Evolutionary conservation across 2,329 filamentous ascomycete genomes (phyloP), one percentile per base, ranked within the genome.

Genomic region (Aspergillus vadensis): DNA sequence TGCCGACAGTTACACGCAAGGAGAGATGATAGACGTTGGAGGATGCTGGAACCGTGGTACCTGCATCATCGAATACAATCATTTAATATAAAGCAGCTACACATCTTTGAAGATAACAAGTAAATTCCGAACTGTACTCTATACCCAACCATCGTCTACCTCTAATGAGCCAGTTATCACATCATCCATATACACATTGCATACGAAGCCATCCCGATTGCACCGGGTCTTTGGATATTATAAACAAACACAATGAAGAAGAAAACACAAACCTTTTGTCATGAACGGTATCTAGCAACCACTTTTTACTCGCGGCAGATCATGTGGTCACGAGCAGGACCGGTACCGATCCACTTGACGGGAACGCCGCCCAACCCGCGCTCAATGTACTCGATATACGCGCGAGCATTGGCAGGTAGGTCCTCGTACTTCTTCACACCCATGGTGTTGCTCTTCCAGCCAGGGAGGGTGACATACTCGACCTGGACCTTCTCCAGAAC

Each of bases 331-430:
- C 85, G 77, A 49, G 79, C 81, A 58, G 86, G 86, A 12, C 86
- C 86, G 9, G 85, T 86, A 41, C 86, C 86, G 69, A 88, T 86
- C 79, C 84, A 88, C 77, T 84, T 86, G 60, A 88, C 77, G 63
- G 79, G 81, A 43, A 88, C 81, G 52, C 81, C 84, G 17, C 82
- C 76, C 58, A 85, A 80, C 63, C 83, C 78, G 52, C 69, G 67
- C 77, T 88, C 86, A 65, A 88, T 86, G 71, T 82, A 88, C 74
- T 86, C 81, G 58, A 88, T 77, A 67, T 88, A 88, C 62, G 81
- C 82, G 65, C 80, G 78, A 27, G 86, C 86, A 60, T 87, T 83
- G 58, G 72, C 70, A 1, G 86, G 86, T 52, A 88, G 71, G 21
- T 86, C 81, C 53, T 84, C 82, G 70, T 80, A 88, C 63, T 76